These are phyloP conservation scores for Paracamarosporium sp. DNA, from an alignment of 2,329 filamentous ascomycete genomes.

Conservation along the genomic window DNA sequence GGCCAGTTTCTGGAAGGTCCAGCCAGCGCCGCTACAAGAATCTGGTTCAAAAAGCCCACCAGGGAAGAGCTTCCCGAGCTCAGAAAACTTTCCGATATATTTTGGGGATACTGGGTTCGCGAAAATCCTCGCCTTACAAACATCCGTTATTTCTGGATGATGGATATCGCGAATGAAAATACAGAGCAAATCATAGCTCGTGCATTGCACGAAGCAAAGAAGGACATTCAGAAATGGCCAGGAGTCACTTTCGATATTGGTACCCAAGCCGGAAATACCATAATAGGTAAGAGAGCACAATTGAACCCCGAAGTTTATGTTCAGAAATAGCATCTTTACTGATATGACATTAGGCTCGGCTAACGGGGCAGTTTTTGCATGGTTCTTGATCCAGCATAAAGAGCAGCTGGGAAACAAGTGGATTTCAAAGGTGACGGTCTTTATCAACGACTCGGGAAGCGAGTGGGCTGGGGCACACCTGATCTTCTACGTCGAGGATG, in stretches of 20 bases:
- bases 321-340: neutral
- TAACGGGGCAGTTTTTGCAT: slow-evolving; percentile 29
- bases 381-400: slow-evolving; percentile 29
- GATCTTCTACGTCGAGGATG: neutral
- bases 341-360: slow-evolving; percentile 14
- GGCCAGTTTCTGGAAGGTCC: slow-evolving; percentile 3
- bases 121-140: slow-evolving; percentile 17
- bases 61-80: slow-evolving; percentile 20
- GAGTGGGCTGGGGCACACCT: neutral
- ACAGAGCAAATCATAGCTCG: slow-evolving; percentile 23
- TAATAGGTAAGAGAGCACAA: slow-evolving; percentile 19
- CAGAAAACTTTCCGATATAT: slow-evolving; percentile 21
- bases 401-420: slow-evolving; percentile 22
- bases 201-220: slow-evolving; percentile 9
- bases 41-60: neutral
- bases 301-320: neutral
- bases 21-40: neutral
- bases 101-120: slow-evolving; percentile 28
- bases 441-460: slow-evolving; percentile 5
- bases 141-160: slow-evolving; percentile 26
- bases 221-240: slow-evolving; percentile 22
- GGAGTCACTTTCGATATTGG: slow-evolving; percentile 17
- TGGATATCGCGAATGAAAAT: slow-evolving; percentile 23
- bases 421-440: slow-evolving; percentile 20
- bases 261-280: slow-evolving; percentile 21